Evolutionary conservation across 495 filamentous ascomycete genomes (phyloP).

Genomic region (Podospora conica): DNA sequence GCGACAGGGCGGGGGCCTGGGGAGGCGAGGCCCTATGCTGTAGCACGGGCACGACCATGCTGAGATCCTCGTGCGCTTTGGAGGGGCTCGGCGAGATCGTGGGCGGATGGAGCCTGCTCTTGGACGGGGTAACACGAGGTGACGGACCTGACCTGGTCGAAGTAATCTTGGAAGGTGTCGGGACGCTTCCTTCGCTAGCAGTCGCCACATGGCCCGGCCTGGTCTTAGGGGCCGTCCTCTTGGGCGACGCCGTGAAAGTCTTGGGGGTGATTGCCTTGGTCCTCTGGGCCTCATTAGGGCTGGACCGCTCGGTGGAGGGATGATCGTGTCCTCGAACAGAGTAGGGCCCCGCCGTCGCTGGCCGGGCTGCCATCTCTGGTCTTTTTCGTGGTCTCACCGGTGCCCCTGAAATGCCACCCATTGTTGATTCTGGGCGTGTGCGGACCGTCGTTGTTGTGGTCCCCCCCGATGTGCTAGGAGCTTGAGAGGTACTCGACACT

Average conservation of each 20-base stretch:
- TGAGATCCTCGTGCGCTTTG: conserved; percentile 45
- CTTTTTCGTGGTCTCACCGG: conserved; percentile 48
- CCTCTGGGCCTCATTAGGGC: conserved; percentile 31
- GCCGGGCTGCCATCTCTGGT: conserved; percentile 44
- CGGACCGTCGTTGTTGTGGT: conserved; percentile 30
- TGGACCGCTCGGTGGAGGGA: conserved; percentile 35
- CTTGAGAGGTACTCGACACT: conserved; percentile 38
- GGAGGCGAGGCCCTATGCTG: conserved; percentile 16
- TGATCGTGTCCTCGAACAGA: conserved; percentile 46
- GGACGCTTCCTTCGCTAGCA: conserved; percentile 38
- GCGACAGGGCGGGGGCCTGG: conserved; percentile 2
- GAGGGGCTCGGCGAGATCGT: conserved; percentile 38
- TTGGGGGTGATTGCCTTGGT: conserved; percentile 37
- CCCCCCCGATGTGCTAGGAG: conserved; percentile 36
- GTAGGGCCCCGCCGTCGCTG: conserved; percentile 53
- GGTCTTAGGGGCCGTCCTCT: conserved; percentile 36
- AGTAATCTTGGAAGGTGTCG: conserved; percentile 29
- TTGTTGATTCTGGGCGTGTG: conserved; percentile 34
- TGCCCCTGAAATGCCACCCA: conserved; percentile 48
- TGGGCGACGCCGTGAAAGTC: conserved; percentile 35
- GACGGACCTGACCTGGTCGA: conserved; percentile 25
- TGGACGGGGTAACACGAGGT: conserved; percentile 35
- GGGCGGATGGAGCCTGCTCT: background rate
- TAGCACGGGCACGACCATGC: conserved; percentile 40
- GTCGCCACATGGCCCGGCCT: conserved; percentile 40